These are phyloP conservation scores for Salvia rosmarinus DNA, from an alignment of 257 asterid species.

Conservation along the genomic window DNA sequence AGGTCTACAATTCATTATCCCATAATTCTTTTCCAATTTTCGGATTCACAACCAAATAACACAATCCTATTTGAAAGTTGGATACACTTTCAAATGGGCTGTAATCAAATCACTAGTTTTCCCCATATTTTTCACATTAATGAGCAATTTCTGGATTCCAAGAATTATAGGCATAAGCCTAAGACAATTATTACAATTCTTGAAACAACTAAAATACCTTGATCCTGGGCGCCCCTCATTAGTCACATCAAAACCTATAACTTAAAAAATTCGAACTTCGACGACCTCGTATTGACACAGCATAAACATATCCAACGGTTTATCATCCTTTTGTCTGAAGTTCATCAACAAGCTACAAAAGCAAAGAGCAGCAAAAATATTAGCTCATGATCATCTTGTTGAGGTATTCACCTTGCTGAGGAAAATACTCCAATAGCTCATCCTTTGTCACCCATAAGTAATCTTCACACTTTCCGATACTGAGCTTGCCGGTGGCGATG, in stretches of 20 bases:
- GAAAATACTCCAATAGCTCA: slow-evolving; percentile 84
- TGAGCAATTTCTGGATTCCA: slow-evolving; percentile 11
- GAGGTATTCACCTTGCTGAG: slow-evolving; percentile 72
- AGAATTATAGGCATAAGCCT: slow-evolving; percentile 4
- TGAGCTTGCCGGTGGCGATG: slow-evolving; percentile 63
- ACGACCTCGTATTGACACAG: background rate
- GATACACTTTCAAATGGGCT: background rate
- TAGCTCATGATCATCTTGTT: slow-evolving; percentile 80
- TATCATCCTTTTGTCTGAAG: background rate
- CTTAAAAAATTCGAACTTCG: slow-evolving; percentile 8
- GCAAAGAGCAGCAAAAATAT: slow-evolving; percentile 24
- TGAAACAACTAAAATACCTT: slow-evolving; percentile 21
- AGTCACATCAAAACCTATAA: slow-evolving; percentile 18
- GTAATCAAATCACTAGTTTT: background rate
- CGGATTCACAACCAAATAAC: background rate
- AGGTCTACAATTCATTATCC: background rate
- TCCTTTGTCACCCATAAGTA: slow-evolving; percentile 88
- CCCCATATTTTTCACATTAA: background rate
- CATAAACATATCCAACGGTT: background rate
- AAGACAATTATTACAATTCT: slow-evolving; percentile 30
- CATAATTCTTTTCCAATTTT: background rate
- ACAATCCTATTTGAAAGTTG: background rate
- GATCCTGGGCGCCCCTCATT: background rate
- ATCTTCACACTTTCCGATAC: slow-evolving; percentile 63
- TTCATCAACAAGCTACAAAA: slow-evolving; percentile 2